phyloP scores from a whole-genome alignment of 2,329 filamentous ascomycete genomes.

The Mycosphaerella sp. region DNA sequence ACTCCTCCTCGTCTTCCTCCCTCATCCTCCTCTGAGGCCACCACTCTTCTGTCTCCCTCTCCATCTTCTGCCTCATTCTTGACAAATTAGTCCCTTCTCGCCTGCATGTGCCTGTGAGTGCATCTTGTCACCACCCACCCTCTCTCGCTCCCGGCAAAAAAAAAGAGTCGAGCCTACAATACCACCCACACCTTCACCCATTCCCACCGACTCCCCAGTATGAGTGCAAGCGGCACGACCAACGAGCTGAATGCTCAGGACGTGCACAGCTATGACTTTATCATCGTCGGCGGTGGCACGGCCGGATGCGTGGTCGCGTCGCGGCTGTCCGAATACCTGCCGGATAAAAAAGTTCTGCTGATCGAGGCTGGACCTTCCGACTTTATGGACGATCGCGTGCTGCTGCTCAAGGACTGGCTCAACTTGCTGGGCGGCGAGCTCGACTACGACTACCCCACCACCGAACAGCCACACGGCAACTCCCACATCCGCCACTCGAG shows the following conservation, averaged over 20 bases:
- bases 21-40: background rate
- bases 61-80: background rate
- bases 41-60: background rate
- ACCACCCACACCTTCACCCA: background rate
- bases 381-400: constrained; percentile 78
- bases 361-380: constrained; percentile 88
- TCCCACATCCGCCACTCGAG: constrained; percentile 87
- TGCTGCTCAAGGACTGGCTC: constrained; percentile 83
- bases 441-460: constrained; percentile 86
- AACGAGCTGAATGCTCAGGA: constrained; percentile 58
- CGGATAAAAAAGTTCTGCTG: constrained; percentile 70
- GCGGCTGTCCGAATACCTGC: constrained; percentile 73
- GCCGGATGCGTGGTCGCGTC: constrained; percentile 79
- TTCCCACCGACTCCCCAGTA: background rate
- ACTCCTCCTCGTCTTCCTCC: background rate
- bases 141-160: background rate
- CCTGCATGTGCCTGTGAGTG: background rate
- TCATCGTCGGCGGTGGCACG: constrained; percentile 78
- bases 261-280: constrained; percentile 68
- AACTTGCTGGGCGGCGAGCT: constrained; percentile 76
- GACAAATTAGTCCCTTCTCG: background rate
- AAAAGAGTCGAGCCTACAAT: background rate
- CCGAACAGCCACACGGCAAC: constrained; percentile 85
- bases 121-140: background rate
- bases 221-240: constrained; percentile 54